These are phyloP conservation scores for Mortierella sp. DNA, from an alignment of 371 early-diverging fungal species.

Conservation along the genomic window DNA sequence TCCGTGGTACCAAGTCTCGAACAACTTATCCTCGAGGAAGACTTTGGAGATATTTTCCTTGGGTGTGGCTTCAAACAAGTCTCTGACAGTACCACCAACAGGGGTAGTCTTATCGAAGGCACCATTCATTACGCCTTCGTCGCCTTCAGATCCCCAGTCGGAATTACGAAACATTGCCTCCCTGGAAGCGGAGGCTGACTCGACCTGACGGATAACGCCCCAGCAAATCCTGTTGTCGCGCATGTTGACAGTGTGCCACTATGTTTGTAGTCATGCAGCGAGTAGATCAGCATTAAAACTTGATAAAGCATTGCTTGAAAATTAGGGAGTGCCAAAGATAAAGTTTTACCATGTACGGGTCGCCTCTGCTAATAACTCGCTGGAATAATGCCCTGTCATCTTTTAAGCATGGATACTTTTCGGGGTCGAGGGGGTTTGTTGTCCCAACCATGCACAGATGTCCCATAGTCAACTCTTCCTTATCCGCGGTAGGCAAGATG, in stretches of 20 bases:
- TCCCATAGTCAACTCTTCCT: slow-evolving; percentile 19
- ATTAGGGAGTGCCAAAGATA: too few relatives aligned
- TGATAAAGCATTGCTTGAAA: too few relatives aligned
- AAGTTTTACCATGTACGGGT: too few relatives aligned
- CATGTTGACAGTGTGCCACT: neutral
- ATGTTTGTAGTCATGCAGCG: too few relatives aligned
- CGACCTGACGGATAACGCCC: slow-evolving; percentile 8
- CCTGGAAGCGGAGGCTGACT: neutral
- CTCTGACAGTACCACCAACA: slow-evolving; percentile 15
- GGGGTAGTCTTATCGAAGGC: neutral
- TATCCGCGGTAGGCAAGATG: slow-evolving; percentile 7
- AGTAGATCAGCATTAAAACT: too few relatives aligned
- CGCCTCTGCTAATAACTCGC: neutral
- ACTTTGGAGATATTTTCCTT: slow-evolving; percentile 13
- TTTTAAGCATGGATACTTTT: slow-evolving; percentile 7
- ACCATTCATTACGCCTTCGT: slow-evolving; percentile 8
- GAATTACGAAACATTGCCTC: slow-evolving; percentile 7
- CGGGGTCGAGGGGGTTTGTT: slow-evolving; percentile 19
- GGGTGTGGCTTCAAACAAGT: slow-evolving; percentile 18
- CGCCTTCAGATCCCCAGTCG: slow-evolving; percentile 29
- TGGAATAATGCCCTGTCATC: neutral
- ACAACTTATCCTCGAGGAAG: slow-evolving; percentile 24
- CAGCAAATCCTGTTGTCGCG: slow-evolving; percentile 12
- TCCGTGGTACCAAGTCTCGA: slow-evolving; percentile 20
- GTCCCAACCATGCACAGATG: slow-evolving; percentile 30